Evolutionary conservation across 2,329 filamentous ascomycete species (phyloP).

Genomic region (Trichoderma asperellum): DNA sequence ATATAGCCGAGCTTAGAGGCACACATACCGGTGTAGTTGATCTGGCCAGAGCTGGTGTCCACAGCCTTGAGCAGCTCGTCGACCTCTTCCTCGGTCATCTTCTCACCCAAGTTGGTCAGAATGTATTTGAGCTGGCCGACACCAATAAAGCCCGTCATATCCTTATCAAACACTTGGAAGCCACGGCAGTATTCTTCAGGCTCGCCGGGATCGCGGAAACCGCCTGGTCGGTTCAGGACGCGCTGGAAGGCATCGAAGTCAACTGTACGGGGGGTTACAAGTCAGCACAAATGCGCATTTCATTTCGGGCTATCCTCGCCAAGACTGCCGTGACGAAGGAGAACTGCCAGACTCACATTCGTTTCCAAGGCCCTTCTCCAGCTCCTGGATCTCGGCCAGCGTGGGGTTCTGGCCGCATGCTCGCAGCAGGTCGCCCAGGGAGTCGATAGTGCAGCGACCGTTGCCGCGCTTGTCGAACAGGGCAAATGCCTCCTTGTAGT

Average conservation of each 20-base stretch:
- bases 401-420: conserved; percentile 99
- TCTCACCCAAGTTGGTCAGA: conserved; percentile 96
- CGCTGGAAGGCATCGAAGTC: conserved; percentile 98
- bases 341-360: conserved; percentile 72
- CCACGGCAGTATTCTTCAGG: conserved; percentile 98
- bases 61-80: conserved; percentile 98
- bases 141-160: conserved; percentile 96
- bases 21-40: conserved; percentile 88
- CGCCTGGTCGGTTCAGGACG: conserved; percentile 94
- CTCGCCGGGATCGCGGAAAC: conserved; percentile 97
- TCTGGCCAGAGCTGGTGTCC: conserved; percentile 92
- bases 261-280: conserved; percentile 57
- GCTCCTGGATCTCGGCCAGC: conserved; percentile 84
- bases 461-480: conserved; percentile 99
- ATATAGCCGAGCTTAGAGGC: background rate
- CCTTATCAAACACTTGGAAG: conserved; percentile 99
- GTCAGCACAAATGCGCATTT: conserved; percentile 29
- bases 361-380: conserved; percentile 85
- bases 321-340: too few relatives aligned
- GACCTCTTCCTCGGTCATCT: conserved; percentile 98
- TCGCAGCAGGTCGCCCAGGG: conserved; percentile 89
- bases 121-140: conserved; percentile 98
- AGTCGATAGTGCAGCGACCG: conserved; percentile 83
- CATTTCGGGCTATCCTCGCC: background rate
- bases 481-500: conserved; percentile 99